phyloP scores from a whole-genome alignment of 805 yeast genomes.

The Metschnikowia kunwiensis region DNA sequence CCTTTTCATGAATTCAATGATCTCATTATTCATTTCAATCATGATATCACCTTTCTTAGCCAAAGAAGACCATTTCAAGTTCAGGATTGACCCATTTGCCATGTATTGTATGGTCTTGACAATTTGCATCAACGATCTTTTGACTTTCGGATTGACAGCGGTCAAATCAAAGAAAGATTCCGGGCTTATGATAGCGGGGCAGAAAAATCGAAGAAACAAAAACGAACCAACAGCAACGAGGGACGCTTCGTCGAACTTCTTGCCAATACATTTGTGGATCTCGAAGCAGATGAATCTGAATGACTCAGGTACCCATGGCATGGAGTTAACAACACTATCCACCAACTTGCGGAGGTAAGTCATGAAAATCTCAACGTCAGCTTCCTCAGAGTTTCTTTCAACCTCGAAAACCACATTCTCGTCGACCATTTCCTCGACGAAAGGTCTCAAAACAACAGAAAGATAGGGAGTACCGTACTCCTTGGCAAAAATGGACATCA shows the following conservation, averaged over 20 bases:
- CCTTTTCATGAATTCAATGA: slow-evolving; percentile 27
- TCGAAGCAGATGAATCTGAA: slow-evolving; percentile 68
- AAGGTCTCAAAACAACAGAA: slow-evolving; percentile 49
- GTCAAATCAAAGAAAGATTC: slow-evolving; percentile 49
- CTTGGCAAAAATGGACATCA: slow-evolving; percentile 68
- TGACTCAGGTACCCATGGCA: slow-evolving; percentile 62
- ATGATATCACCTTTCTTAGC: slow-evolving; percentile 40
- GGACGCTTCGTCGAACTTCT: slow-evolving; percentile 60
- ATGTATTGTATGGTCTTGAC: slow-evolving; percentile 84
- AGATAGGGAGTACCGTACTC: slow-evolving; percentile 64
- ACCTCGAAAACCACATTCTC: slow-evolving; percentile 59
- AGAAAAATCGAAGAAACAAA: slow-evolving; percentile 71
- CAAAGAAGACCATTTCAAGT: slow-evolving; percentile 63
- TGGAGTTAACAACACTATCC: slow-evolving; percentile 55
- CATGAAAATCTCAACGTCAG: slow-evolving; percentile 48
- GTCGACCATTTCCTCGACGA: slow-evolving; percentile 50
- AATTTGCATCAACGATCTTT: slow-evolving; percentile 70
- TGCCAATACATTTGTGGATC: slow-evolving; percentile 53
- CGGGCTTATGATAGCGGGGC: slow-evolving; percentile 91
- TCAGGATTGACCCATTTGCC: slow-evolving; percentile 73
- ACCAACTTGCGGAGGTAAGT: slow-evolving; percentile 55
- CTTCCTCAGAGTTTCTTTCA: slow-evolving; percentile 45
- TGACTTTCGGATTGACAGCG: slow-evolving; percentile 32
- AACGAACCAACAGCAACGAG: slow-evolving; percentile 79
- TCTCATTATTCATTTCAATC: slow-evolving; percentile 25